Evolutionary conservation across 371 early-diverging fungal genomes (phyloP).

Genomic region (Funneliformis caledonium): DNA sequence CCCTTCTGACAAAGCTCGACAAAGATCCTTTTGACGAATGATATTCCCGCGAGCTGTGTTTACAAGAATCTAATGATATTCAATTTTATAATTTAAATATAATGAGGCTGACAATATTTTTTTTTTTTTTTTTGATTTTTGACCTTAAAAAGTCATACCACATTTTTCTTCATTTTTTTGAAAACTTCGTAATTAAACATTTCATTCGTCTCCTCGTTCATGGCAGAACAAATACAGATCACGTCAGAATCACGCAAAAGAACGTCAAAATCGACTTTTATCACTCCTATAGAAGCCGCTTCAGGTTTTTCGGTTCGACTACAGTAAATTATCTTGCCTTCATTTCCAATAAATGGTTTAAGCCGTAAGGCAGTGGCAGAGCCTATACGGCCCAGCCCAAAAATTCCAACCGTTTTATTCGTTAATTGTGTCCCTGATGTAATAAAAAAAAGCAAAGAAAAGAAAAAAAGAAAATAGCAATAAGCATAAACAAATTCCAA

Average conservation of each 20-base stretch:
- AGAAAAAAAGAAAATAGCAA: neutral
- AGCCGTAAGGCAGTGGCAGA: conserved; percentile 73
- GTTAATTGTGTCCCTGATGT: conserved; percentile 58
- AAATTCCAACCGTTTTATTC: conserved; percentile 80
- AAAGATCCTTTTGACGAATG: conserved; percentile 76
- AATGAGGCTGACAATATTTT: too few relatives aligned
- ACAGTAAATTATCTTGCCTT: conserved; percentile 58
- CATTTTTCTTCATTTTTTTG: conserved; percentile 68
- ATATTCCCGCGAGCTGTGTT: conserved; percentile 85
- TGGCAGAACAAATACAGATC: conserved; percentile 74
- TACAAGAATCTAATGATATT: conserved; percentile 62
- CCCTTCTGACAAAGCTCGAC: conserved; percentile 68
- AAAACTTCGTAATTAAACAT: conserved; percentile 72
- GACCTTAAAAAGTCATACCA: conserved; percentile 48
- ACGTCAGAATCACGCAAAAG: conserved; percentile 72
- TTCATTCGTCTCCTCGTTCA: conserved; percentile 71
- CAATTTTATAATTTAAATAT: neutral
- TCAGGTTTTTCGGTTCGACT: conserved; percentile 55
- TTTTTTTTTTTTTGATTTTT: too few relatives aligned
- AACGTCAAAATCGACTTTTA: conserved; percentile 57
- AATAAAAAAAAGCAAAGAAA: too few relatives aligned
- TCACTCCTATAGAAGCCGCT: conserved; percentile 48
- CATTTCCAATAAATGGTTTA: conserved; percentile 66
- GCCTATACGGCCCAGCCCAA: conserved; percentile 89
- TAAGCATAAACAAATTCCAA: neutral